Conservation (phyloP, 768 basidiomycete species). For the Suillus paluster region DNA sequence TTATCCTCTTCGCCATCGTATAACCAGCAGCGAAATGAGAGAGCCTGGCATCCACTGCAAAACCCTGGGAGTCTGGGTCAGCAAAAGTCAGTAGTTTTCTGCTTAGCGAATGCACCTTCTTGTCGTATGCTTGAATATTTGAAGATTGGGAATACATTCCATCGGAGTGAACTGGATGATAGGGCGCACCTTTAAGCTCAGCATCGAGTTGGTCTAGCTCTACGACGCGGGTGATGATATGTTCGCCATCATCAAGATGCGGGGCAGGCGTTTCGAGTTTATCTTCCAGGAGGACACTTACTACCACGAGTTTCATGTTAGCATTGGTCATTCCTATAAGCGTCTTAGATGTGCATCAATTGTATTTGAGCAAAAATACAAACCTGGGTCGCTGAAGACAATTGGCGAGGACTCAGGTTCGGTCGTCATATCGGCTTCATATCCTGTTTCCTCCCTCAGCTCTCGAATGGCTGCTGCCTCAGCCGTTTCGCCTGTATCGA, state of each 20-base stretch:
- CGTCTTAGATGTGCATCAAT: not conserved
- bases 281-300: conserved; percentile 70
- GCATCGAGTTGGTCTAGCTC: conserved; percentile 65
- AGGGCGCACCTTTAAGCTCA: conserved; percentile 66
- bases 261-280: conserved; percentile 70
- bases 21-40: conserved; percentile 78
- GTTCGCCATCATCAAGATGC: conserved; percentile 85
- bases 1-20: conserved; percentile 52
- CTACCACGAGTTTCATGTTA: conserved; percentile 85
- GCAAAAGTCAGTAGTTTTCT: not conserved
- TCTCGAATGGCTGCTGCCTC: conserved; percentile 86
- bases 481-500: conserved; percentile 85
- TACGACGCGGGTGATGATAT: conserved; percentile 75
- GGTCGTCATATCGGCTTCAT: conserved; percentile 54
- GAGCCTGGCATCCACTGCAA: conserved; percentile 75
- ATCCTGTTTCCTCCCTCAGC: conserved; percentile 93
- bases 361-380: conserved; percentile 1
- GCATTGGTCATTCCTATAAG: conserved; percentile 87
- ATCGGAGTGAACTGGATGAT: not conserved
- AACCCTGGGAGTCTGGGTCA: conserved; percentile 44
- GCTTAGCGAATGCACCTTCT: conserved; percentile 46
- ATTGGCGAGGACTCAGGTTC: conserved; percentile 67
- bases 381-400: conserved; percentile 75
- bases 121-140: conserved; percentile 54
- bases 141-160: not conserved